Percentiles rank a stretch among this genome's conserved stretches.
Conservation (phyloP, 2,329 filamentous ascomycete genomes). For the Fusarium sublunatum region DNA sequence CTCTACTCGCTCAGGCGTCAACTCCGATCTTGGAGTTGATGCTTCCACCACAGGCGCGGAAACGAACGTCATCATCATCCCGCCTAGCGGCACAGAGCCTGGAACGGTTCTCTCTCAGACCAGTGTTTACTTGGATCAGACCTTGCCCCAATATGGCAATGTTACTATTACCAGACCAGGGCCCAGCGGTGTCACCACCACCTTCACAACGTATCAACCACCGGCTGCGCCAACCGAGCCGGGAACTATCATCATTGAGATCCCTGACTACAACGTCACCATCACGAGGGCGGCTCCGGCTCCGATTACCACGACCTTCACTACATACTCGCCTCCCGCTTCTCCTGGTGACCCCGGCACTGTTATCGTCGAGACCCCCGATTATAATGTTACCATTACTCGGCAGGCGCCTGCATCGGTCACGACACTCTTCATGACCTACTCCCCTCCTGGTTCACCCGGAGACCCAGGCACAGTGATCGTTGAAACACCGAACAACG, state of each 20-base stretch:
- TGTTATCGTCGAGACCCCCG: conserved; percentile 30
- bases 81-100: conserved; percentile 34
- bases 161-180: conserved; percentile 28
- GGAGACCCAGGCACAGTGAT: conserved; percentile 29
- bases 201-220: conserved; percentile 25
- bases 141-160: conserved; percentile 27
- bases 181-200: conserved; percentile 23
- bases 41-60: conserved; percentile 24
- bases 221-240: conserved; percentile 24
- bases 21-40: conserved; percentile 5
- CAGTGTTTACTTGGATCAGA: conserved; percentile 35
- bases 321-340: conserved; percentile 31
- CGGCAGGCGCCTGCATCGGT: conserved; percentile 17
- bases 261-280: conserved; percentile 31
- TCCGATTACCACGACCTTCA: conserved; percentile 26
- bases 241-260: conserved; percentile 30
- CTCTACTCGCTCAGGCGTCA: conserved; percentile 12
- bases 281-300: conserved; percentile 25
- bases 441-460: conserved; percentile 16
- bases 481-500: conserved; percentile 23
- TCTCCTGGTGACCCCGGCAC: conserved; percentile 28
- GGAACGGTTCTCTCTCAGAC: conserved; percentile 33
- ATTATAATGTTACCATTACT: conserved; percentile 33
- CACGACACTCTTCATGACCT: conserved; percentile 21
- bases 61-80: conserved; percentile 36